These are phyloP conservation scores for Pyricularia grisea DNA, from an alignment of 2,329 filamentous ascomycete species.

Conservation along the genomic window DNA sequence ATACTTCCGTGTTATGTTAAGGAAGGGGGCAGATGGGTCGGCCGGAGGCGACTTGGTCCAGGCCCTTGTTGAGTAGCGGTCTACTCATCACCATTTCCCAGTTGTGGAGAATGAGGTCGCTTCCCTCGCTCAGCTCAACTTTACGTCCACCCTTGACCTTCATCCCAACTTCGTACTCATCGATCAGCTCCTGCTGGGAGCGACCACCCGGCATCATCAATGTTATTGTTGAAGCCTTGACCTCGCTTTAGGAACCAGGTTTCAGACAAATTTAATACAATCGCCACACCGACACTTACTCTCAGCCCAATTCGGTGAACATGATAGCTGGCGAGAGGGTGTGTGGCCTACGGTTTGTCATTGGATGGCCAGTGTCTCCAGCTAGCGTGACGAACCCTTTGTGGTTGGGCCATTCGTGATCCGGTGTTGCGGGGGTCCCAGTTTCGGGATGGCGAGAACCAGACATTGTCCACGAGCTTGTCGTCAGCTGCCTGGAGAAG, in stretches of 20 bases:
- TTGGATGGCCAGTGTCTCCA: background rate
- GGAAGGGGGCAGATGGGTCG: too few species aligned
- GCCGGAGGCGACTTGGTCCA: too few species aligned
- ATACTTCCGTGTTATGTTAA: background rate
- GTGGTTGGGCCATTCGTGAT: background rate
- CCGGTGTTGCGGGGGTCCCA: background rate
- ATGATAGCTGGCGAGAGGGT: background rate
- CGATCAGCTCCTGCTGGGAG: too few species aligned
- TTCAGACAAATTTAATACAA: background rate
- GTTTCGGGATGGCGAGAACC: constrained; percentile 12
- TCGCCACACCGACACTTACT: background rate
- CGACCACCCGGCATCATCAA: constrained; percentile 21
- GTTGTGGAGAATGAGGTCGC: too few species aligned
- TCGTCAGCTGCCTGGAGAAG: too few species aligned
- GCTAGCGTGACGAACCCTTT: background rate
- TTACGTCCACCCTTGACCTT: too few species aligned
- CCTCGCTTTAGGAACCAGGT: background rate
- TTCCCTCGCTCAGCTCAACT: too few species aligned
- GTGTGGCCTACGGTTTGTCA: background rate
- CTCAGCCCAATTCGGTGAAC: background rate
- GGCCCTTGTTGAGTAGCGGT: too few species aligned
- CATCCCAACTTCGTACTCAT: too few species aligned
- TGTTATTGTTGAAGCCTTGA: constrained; percentile 28
- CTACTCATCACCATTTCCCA: too few species aligned
- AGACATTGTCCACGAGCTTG: constrained; percentile 9